Evolutionary conservation across 2,329 filamentous ascomycete genomes (phyloP).

Genomic region (Leptosphaerulina australis): DNA sequence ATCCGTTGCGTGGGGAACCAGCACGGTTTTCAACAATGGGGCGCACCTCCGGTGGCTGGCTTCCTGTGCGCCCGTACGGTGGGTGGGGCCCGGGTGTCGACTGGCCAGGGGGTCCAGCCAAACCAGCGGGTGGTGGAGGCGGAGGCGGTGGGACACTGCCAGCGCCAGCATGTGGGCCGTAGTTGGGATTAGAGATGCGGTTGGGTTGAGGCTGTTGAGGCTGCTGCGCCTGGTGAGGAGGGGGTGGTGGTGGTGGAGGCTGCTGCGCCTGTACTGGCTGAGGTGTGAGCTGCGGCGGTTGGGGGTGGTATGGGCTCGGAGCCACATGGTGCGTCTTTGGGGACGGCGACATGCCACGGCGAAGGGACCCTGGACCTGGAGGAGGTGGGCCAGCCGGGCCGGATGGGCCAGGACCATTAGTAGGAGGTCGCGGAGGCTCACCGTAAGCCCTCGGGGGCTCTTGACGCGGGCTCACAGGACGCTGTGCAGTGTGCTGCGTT

Average conservation of each 20-base stretch:
- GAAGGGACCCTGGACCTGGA: constrained; percentile 48
- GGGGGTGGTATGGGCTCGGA: constrained; percentile 57
- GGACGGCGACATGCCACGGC: constrained; percentile 62
- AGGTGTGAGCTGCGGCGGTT: constrained; percentile 55
- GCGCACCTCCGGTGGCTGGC: constrained; percentile 82
- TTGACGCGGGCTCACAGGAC: constrained; percentile 77
- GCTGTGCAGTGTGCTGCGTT: constrained; percentile 66
- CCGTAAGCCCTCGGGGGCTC: constrained; percentile 73
- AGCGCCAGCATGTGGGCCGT: constrained; percentile 51
- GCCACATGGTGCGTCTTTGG: constrained; percentile 63
- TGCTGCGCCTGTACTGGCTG: constrained; percentile 59
- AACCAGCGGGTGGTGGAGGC: constrained; percentile 61
- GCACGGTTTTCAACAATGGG: constrained; percentile 83
- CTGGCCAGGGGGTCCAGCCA: constrained; percentile 59
- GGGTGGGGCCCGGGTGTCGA: constrained; percentile 61
- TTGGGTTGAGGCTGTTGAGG: constrained; percentile 50
- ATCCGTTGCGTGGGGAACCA: constrained; percentile 88
- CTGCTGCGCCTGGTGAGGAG: constrained; percentile 35
- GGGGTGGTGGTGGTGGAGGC: constrained; percentile 47
- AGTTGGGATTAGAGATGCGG: constrained; percentile 55
- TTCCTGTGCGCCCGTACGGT: constrained; percentile 72
- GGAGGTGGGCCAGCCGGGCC: constrained; percentile 50
- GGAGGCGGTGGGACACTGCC: constrained; percentile 60
- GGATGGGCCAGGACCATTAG: constrained; percentile 52
- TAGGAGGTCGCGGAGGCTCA: constrained; percentile 64